Percentiles rank a stretch among this genome's conserved stretches.
These are phyloP conservation scores for Lumnitzera littorea DNA, from an alignment of 345 rosid species.

Conservation along the genomic window DNA sequence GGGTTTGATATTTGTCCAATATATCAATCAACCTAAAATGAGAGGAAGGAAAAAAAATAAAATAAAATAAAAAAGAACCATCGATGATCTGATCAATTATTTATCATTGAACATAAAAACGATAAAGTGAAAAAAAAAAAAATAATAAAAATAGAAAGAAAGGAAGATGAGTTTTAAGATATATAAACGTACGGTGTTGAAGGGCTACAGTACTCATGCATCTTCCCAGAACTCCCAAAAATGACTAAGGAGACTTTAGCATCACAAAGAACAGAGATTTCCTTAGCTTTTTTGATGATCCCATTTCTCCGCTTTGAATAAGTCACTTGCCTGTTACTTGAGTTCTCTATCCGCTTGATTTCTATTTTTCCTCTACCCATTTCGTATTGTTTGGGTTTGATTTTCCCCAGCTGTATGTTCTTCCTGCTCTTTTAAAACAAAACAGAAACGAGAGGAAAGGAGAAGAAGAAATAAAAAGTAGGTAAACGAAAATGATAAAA, in stretches of 20 bases:
- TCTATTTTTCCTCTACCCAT: constrained; percentile 52
- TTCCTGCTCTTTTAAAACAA: background rate
- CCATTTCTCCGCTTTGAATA: constrained; percentile 44
- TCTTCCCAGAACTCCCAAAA: constrained; percentile 33
- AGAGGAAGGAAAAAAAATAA: background rate
- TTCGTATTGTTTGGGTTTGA: background rate
- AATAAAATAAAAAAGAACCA: background rate
- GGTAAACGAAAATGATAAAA: background rate
- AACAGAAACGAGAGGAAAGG: background rate
- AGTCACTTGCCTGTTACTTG: constrained; percentile 39
- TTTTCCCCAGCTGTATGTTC: background rate
- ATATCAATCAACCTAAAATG: constrained; percentile 53
- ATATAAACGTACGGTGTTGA: constrained; percentile 16
- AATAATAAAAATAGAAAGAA: background rate
- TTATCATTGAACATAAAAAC: background rate
- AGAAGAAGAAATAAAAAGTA: background rate
- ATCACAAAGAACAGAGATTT: constrained; percentile 39
- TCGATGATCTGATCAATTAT: background rate
- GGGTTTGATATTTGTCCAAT: constrained; percentile 71
- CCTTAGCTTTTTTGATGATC: constrained; percentile 42
- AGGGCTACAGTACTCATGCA: constrained; percentile 42
- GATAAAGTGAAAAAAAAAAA: too few species aligned
- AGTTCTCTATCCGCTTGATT: constrained; percentile 45
- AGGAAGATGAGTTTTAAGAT: background rate
- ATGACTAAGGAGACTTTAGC: constrained; percentile 41